A percentile compares a stretch with the other conserved stretches of the same genome.
Conservation (phyloP, 1,284 basidiomycete species). For the Cryptococcus sp. region DNA sequence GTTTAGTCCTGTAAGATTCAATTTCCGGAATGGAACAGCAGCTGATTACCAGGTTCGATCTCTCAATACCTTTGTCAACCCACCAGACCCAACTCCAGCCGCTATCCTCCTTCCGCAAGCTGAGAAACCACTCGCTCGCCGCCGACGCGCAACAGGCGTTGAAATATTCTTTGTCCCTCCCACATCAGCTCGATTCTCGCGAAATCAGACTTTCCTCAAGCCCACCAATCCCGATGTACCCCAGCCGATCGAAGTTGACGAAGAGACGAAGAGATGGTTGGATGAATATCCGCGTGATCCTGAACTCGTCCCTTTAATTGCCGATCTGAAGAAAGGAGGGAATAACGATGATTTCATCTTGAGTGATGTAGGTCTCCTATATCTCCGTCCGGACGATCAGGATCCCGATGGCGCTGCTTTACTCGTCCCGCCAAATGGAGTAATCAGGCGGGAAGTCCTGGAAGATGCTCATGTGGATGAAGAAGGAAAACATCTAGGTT, state of each 20-base stretch:
- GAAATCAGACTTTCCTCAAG: not conserved
- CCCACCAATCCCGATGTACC: not conserved
- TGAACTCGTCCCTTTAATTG: slow-evolving; percentile 28
- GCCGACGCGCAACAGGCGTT: slow-evolving; percentile 6
- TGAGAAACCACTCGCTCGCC: slow-evolving; percentile 14
- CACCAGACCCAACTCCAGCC: slow-evolving; percentile 22
- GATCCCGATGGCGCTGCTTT: slow-evolving; percentile 11
- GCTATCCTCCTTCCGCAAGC: slow-evolving; percentile 22
- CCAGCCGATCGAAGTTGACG: slow-evolving; percentile 15
- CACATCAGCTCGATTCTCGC: not conserved
- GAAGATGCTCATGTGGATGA: slow-evolving; percentile 26
- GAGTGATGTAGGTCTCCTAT: slow-evolving; percentile 32
- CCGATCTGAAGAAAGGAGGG: slow-evolving; percentile 11
- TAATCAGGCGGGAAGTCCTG: slow-evolving; percentile 24
- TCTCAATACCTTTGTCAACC: slow-evolving; percentile 14
- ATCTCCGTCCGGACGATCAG: slow-evolving; percentile 18
- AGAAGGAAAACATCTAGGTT: slow-evolving; percentile 11
- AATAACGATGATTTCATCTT: slow-evolving; percentile 32
- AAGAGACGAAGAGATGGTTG: slow-evolving; percentile 33
- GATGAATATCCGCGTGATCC: slow-evolving; percentile 26
- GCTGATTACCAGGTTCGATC: not conserved
- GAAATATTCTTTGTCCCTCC: slow-evolving; percentile 21
- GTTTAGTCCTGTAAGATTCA: slow-evolving; percentile 5
- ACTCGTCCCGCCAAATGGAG: slow-evolving; percentile 30
- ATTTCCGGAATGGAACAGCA: not conserved